Evolutionary conservation across 768 basidiomycete species (phyloP), one percentile per base, ranked within the genome.

Genomic region (Boletus coccyginus): DNA sequence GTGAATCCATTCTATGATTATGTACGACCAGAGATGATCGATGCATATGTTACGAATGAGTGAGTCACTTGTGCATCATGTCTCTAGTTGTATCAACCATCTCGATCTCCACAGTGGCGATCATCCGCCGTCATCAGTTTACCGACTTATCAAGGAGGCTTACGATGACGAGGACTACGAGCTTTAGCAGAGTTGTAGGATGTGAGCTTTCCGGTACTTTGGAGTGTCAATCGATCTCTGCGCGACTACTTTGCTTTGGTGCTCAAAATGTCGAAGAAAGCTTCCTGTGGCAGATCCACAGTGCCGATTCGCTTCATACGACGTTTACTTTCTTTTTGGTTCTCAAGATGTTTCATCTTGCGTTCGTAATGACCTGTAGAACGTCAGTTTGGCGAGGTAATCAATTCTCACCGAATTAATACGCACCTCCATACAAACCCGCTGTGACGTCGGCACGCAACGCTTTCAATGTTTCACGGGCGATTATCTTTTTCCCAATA

Each of bases 1-100:
- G 77, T 95, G 44, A 96, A 95, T 69, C 94, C 95, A n/a, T 93
- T 91, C 70, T 98, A 90, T 69, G 97, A 99, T 73, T 95, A 96
- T 72, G 90, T 99, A 40, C 81, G 85, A 50, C 94, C 94, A 21
- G 94, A 98, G 68, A 74, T 98, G 60, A 84, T 99, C 53, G 89
- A 94, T 67, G 89, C 92, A 13, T 96, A 92, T 71, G 91, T 99
- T 64, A 98, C 94, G 13, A 98, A 99, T 62, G 92, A 98, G 96
- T 98, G 71, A 78, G 95, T 78, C 27, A 35, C 29, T 57, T 73
- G 11, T 24, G 36, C 36, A 35, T 46, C 49, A 10, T 49, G 43
- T 50, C 32, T n/a, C 35, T 21, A 38, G 35, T 39, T 27, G 45
- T 39, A 55, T 61, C 24, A 50, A 65, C 55, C 46, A 41, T 41